Percentiles rank a stretch among this genome's conserved stretches.
These are phyloP conservation scores for Alloteropsis semialata DNA, from an alignment of 176 grass and related monocot genomes.

Conservation along the genomic window DNA sequence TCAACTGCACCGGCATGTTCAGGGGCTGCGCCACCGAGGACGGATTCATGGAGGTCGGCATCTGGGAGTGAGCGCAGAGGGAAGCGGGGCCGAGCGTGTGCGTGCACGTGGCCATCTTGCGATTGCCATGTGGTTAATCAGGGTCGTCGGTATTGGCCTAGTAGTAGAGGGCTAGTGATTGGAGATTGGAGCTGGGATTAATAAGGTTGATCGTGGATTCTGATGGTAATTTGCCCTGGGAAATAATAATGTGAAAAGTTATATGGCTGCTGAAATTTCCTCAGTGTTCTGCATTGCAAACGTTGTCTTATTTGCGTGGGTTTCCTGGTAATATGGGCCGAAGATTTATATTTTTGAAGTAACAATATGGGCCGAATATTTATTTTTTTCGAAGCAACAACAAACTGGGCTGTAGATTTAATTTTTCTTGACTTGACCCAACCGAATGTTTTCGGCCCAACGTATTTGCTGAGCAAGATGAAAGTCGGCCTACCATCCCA, in stretches of 20 bases:
- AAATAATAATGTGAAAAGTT: constrained; percentile 31
- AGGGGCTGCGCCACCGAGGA: constrained; percentile 75
- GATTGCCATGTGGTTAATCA: constrained; percentile 16
- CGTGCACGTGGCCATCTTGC: constrained; percentile 19
- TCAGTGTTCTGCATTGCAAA: no score
- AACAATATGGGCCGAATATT: no score
- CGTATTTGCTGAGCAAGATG: no score
- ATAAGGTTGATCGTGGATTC: constrained; percentile 4
- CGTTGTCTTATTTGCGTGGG: not conserved
- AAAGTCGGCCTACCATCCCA: no score
- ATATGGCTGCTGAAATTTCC: not conserved
- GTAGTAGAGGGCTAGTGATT: not conserved
- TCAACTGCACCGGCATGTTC: constrained; percentile 93
- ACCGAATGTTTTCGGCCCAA: no score
- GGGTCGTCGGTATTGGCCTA: no score
- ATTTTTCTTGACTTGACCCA: no score
- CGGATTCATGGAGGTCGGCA: constrained; percentile 83
- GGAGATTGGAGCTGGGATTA: not conserved
- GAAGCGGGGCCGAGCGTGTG: not conserved
- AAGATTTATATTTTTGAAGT: no score
- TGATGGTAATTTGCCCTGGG: not conserved
- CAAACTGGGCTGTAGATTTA: no score
- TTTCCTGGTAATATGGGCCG: no score
- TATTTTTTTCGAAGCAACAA: no score
- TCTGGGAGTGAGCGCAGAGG: constrained; percentile 69